Base-by-base conservation (phyloP, 139 green algal species). In the Micractinium conductrix region DNA sequence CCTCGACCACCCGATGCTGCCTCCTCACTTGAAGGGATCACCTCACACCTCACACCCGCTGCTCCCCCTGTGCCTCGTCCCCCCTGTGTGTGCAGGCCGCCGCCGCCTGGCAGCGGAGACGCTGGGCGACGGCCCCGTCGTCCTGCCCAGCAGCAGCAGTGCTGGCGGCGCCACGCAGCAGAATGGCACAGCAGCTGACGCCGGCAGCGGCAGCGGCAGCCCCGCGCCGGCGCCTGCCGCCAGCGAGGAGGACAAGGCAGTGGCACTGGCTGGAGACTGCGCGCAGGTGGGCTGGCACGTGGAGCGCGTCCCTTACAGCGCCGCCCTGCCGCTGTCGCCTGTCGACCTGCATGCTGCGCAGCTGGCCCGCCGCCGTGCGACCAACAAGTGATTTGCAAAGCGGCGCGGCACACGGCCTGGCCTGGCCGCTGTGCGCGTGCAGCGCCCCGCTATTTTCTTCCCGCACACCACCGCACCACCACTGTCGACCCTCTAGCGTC, bases 291-390 rank as follows among this genome's bases (percentile, higher is more conserved):
- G 76, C 26, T 82, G 76, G 76, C n/a, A 26, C 5, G 76, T 82
- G 58, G 58, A 73, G 76, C 76, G 76, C 17, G n/a, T 40, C n/a
- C 26, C n/a, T 12, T 40, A 40, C 76, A 60, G 9, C 38, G 55
- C 16, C 14, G 38, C 28, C 7, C 17, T 38, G 37, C 76, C 76
- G 37, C 58, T 82, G 24, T 38, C 42, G 37, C 76, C 76, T 1
- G 58, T 24, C 28, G 76, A 82, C 76, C 76, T 82, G 58, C 30
- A 28, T 10, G 40, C 17, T 28, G 76, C 76, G 1, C 76, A 82
- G 76, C 37, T 82, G 76, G 55, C 62, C 8, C 58, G 33, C 0
- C 28, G 58, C 28, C 62, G 44, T 9, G 37, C 37, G 2, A 12
- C 7, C 19, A 12, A 22, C 24, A 60, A 55, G 42, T 71, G 76